Conservation (phyloP, 768 basidiomycete genomes). For the Pisolithus tinctorius region DNA sequence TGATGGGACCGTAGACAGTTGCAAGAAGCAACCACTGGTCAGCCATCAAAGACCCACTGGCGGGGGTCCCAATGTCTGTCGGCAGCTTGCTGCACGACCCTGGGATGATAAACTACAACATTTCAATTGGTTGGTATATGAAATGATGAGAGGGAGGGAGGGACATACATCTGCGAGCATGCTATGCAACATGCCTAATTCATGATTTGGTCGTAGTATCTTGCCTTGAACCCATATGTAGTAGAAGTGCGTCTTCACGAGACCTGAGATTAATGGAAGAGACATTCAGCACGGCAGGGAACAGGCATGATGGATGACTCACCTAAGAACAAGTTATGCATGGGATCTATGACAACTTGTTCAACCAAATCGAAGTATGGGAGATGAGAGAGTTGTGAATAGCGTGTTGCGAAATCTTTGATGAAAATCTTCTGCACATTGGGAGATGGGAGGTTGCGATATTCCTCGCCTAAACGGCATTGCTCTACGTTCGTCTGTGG, state of each 20-base stretch:
- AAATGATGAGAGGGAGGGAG: neutral
- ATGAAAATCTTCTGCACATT: no score
- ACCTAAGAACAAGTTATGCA: conserved; percentile 16
- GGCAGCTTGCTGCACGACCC: conserved; percentile 12
- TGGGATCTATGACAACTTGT: conserved; percentile 26
- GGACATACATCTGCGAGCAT: neutral
- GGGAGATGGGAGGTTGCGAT: no score
- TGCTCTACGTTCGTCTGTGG: conserved; percentile 10
- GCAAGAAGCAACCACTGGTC: conserved; percentile 29
- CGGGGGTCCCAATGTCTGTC: conserved; percentile 23
- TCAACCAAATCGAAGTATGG: conserved; percentile 23
- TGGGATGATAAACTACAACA: conserved; percentile 1
- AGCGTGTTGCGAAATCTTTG: no score
- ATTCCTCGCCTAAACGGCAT: no score
- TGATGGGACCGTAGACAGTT: conserved; percentile 23
- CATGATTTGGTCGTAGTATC: conserved; percentile 5
- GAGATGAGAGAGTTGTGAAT: conserved; percentile 1
- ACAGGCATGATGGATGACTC: neutral
- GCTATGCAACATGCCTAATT: neutral
- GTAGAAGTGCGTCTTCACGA: conserved; percentile 22
- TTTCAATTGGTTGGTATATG: neutral
- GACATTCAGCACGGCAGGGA: neutral
- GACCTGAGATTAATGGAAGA: conserved; percentile 3
- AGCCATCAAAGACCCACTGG: conserved; percentile 28
- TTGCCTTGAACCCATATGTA: conserved; percentile 21